These are phyloP conservation scores for Angophora floribunda DNA, from an alignment of 345 rosid species.

Conservation along the genomic window DNA sequence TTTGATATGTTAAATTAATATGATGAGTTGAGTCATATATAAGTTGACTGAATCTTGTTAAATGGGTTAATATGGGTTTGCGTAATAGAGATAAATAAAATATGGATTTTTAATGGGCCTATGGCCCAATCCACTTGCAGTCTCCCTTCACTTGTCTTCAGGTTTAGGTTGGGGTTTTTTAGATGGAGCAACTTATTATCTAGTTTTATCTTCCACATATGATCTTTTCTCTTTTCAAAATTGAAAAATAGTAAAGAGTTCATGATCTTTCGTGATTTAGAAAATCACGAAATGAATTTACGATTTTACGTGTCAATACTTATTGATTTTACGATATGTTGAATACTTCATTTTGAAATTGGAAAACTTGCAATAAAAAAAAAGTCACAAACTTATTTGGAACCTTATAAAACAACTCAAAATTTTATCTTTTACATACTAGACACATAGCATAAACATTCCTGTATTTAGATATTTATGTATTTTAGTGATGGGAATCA, in stretches of 20 bases:
- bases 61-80: neutral
- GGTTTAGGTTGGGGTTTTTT: neutral
- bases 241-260: neutral
- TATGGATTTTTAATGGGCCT: neutral
- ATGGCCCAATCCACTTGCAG: neutral
- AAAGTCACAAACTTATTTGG: neutral
- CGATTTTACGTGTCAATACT: neutral
- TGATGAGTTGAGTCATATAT: neutral
- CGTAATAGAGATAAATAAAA: neutral
- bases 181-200: neutral
- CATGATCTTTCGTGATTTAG: neutral
- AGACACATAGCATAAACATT: neutral
- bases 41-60: neutral
- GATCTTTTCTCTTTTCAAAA: neutral
- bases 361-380: neutral
- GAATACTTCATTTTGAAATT: neutral
- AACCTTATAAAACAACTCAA: too few relatives aligned
- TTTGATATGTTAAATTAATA: too few relatives aligned
- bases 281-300: neutral
- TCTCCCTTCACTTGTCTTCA: neutral
- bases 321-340: neutral
- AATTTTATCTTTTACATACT: neutral
- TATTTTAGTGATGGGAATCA: neutral
- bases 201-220: neutral
- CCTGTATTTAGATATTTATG: neutral